A percentile compares a stretch with the other conserved stretches of the same genome.
Conservation (phyloP, 2,329 filamentous ascomycete species). For the Laburnicola sp. region DNA sequence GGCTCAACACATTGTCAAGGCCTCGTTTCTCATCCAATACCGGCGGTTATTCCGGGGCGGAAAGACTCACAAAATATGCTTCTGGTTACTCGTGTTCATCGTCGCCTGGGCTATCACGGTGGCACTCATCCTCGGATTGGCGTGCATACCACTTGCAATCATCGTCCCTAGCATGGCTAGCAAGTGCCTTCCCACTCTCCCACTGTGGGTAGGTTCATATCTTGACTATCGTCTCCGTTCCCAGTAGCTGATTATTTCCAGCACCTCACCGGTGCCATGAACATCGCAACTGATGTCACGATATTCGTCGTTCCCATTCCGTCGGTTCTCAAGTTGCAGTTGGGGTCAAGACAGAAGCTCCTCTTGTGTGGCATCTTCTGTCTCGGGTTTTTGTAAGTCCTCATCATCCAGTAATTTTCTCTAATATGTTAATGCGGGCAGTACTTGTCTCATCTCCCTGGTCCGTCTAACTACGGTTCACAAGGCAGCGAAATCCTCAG, state of each 20-base stretch:
- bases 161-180: conserved; percentile 14
- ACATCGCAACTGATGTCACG: conserved; percentile 22
- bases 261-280: conserved; percentile 17
- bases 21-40: conserved; percentile 23
- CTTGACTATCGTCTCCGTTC: too few species aligned
- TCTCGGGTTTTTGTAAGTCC: conserved; percentile 21
- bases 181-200: conserved; percentile 17
- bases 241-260: too few species aligned
- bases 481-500: conserved; percentile 5
- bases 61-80: conserved; percentile 14
- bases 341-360: conserved; percentile 13
- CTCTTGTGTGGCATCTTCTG: conserved; percentile 18
- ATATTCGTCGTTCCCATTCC: conserved; percentile 18
- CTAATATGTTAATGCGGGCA: conserved; percentile 1
- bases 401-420: background rate
- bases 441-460: conserved; percentile 21
- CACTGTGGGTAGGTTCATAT: conserved; percentile 2
- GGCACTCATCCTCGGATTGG: conserved; percentile 20
- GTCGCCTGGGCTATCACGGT: conserved; percentile 17
- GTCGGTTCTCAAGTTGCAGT: conserved; percentile 18
- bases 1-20: conserved; percentile 18
- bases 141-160: conserved; percentile 13
- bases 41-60: conserved; percentile 17
- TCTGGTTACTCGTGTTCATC: conserved; percentile 15
- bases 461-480: conserved; percentile 18